A percentile compares a stretch with the other conserved stretches of the same genome.
phyloP scores from a whole-genome alignment of 75 land plant species.

The Adiantum capillusveneris region DNA sequence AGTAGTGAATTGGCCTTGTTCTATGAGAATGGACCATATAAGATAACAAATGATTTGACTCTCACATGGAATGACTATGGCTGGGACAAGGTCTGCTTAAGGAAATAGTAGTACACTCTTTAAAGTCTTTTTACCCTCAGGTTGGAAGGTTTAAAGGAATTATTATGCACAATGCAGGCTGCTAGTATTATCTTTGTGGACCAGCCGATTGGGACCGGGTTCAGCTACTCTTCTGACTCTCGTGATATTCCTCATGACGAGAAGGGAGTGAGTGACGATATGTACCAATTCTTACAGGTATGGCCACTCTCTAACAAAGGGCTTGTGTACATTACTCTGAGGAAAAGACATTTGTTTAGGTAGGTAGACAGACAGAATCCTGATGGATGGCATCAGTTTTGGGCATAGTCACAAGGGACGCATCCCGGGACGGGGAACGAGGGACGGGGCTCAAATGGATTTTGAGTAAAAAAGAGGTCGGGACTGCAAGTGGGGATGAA shows the following conservation, averaged over 20 bases:
- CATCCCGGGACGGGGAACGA: too few species aligned
- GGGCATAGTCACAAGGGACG: too few species aligned
- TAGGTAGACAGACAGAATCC: too few species aligned
- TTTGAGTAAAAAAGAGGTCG: too few species aligned
- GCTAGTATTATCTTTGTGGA: conserved; percentile 81
- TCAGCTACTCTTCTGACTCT: conserved; percentile 69
- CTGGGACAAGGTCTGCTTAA: conserved; percentile 79
- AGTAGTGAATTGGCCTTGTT: conserved; percentile 95
- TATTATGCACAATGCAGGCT: conserved; percentile 32
- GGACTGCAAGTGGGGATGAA: too few species aligned
- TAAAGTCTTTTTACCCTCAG: too few species aligned
- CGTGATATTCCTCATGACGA: conserved; percentile 67
- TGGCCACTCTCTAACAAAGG: neutral
- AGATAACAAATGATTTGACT: conserved; percentile 66
- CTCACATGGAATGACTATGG: conserved; percentile 89
- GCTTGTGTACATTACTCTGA: too few species aligned
- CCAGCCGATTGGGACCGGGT: conserved; percentile 92
- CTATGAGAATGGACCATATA: conserved; percentile 97
- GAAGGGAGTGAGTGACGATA: conserved; percentile 64
- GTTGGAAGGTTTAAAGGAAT: too few species aligned
- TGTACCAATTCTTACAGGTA: conserved; percentile 89
- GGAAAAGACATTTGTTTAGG: too few species aligned
- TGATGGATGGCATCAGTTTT: too few species aligned
- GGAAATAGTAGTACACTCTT: neutral
- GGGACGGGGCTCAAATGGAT: too few species aligned